A percentile compares a stretch with the other conserved stretches of the same genome.
Evolutionary conservation across 1,284 basidiomycete species (phyloP).

Genomic region (Afroboletus lepidellus): DNA sequence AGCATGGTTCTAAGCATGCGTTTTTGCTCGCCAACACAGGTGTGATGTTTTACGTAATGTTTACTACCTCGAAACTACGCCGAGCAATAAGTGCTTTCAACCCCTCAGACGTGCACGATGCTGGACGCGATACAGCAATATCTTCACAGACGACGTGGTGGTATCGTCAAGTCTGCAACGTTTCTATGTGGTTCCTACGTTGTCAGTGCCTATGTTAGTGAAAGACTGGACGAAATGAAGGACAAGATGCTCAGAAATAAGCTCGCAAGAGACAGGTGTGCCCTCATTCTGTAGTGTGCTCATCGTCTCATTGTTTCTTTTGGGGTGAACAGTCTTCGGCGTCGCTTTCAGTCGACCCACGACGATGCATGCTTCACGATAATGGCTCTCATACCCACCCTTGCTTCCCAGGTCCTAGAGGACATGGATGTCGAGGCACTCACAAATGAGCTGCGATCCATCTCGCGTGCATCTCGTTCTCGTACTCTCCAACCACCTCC

Average conservation of each 20-base stretch:
- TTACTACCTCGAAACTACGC: background rate
- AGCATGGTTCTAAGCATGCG: too few relatives aligned
- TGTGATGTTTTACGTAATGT: too few relatives aligned
- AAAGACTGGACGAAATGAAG: constrained; percentile 71
- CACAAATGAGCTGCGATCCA: constrained; percentile 61
- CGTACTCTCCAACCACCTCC: constrained; percentile 19
- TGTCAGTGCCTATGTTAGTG: constrained; percentile 61
- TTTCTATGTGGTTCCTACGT: constrained; percentile 68
- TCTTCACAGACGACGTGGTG: constrained; percentile 47
- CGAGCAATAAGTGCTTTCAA: background rate
- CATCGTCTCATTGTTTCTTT: constrained; percentile 9
- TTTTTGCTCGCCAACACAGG: too few relatives aligned
- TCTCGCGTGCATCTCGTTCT: constrained; percentile 27
- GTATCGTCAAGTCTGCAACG: constrained; percentile 43
- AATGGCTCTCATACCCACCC: constrained; percentile 75
- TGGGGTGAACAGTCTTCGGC: constrained; percentile 53
- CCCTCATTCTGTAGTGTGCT: constrained; percentile 17
- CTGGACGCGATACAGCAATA: constrained; percentile 42
- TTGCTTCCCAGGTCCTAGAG: constrained; percentile 69
- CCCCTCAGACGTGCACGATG: constrained; percentile 29
- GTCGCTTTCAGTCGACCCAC: constrained; percentile 80
- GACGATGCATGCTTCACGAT: constrained; percentile 82
- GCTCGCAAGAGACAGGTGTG: constrained; percentile 74
- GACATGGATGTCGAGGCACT: constrained; percentile 84
- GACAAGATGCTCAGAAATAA: constrained; percentile 63